Base-by-base conservation (phyloP, 768 basidiomycete species). In the Boletales sp. region DNA sequence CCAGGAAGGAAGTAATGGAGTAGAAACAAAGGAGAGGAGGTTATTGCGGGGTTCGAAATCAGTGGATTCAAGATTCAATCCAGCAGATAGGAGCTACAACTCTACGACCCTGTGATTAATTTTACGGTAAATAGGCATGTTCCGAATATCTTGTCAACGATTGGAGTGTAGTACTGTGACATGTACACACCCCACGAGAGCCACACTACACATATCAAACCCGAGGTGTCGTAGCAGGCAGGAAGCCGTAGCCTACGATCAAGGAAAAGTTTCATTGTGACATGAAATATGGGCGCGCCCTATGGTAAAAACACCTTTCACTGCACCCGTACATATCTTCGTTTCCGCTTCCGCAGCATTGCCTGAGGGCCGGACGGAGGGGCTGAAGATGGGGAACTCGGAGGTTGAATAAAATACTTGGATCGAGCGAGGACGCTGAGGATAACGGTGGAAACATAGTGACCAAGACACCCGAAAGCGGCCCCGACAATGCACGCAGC, bases 401-500 rank as follows among this genome's bases (percentile, higher is more conserved):
- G 41, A 15, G 54, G 40, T 24, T 15, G 53, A 32, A 48, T 21
- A 32, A 57, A 59, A 18, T 47, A 55, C 27, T 19, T 52, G 12
- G 64, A 49, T 30, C 42, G 53, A 2, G 55, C 43, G 19, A 65
- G 43, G 41, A 29, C 4, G 45, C 30, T 31, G 1, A 63, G 34
- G 10, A 63, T 47, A 3, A 43, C 2, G n/a, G 38, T 56, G 40
- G 57, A 49, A 11, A 54, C 7, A 30, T 64, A 61, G 32, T 51
- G 56, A 1, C 72, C 82, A 12, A 67, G 52, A 1, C 74, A 42
- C 3, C 82, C 82, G 1, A 83, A 39, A 17, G 73, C 15, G 10
- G 64, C 66, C 7, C 82, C 82, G 9, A 71, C 69, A 43, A 84
- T 75, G 53, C 78, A 81, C 1, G 82, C 81, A 1, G 79, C 74